phyloP scores from a whole-genome alignment of 2,329 filamentous ascomycete species.

The Fusarium stilboides region DNA sequence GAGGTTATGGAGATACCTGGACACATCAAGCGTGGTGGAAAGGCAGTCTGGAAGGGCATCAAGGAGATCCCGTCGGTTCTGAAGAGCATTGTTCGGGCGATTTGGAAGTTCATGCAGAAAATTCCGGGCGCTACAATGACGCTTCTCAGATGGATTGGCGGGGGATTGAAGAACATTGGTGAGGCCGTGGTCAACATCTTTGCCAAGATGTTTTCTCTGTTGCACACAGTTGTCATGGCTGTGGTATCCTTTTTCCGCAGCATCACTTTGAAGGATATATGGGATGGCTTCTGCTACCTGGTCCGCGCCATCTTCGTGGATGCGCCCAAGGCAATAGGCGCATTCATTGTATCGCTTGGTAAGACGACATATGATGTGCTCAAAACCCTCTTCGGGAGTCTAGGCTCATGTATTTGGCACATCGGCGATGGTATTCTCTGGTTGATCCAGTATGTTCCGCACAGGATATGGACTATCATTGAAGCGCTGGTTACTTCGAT shows the following conservation, averaged over 20 bases:
- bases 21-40: conserved; percentile 17
- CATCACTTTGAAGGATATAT: conserved; percentile 59
- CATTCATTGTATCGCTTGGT: conserved; percentile 45
- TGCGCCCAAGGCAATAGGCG: conserved; percentile 49
- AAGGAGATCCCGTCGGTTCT: conserved; percentile 42
- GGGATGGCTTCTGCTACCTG: conserved; percentile 54
- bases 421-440: conserved; percentile 47
- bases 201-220: conserved; percentile 50
- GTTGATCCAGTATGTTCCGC: conserved; percentile 54
- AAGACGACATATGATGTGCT: conserved; percentile 50
- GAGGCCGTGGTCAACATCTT: conserved; percentile 47
- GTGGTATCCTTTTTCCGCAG: conserved; percentile 53
- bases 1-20: conserved; percentile 37
- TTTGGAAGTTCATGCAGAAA: conserved; percentile 45
- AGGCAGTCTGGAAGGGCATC: conserved; percentile 32
- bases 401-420: conserved; percentile 51
- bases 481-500: conserved; percentile 51
- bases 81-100: conserved; percentile 9
- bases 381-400: conserved; percentile 50
- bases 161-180: conserved; percentile 48
- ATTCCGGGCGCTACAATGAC: conserved; percentile 44
- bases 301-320: conserved; percentile 53
- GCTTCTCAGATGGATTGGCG: conserved; percentile 51
- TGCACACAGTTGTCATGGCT: conserved; percentile 57
- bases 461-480: conserved; percentile 53